These are phyloP conservation scores for Plasmodium relictum DNA, from an alignment of 169 alveolate species.

Conservation along the genomic window DNA sequence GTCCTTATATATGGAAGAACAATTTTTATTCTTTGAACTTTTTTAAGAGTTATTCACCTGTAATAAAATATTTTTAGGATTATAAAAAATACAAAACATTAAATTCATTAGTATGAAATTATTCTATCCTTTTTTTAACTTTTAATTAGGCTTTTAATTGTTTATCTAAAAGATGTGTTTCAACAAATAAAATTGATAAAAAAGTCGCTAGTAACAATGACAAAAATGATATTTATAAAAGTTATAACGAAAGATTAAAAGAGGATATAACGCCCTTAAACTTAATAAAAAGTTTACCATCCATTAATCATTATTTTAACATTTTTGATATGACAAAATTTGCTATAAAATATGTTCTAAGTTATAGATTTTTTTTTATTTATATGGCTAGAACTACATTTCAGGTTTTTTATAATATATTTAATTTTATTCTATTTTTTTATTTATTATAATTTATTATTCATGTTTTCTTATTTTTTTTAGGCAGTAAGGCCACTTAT, in stretches of 20 bases:
- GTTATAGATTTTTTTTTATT: constrained; percentile 88
- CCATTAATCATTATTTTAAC: constrained; percentile 77
- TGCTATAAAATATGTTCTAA: constrained; percentile 85
- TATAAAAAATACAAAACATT: background rate
- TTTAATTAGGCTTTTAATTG: constrained; percentile 23
- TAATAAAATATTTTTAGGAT: background rate
- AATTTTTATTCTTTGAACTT: constrained; percentile 19
- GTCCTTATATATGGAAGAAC: constrained; percentile 45
- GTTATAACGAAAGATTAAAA: constrained; percentile 44
- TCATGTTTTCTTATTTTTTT: background rate
- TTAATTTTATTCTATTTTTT: background rate
- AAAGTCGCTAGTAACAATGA: constrained; percentile 11
- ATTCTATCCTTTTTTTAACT: background rate
- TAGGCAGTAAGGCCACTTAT: constrained; percentile 92
- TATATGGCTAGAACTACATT: constrained; percentile 92
- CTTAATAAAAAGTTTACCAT: constrained; percentile 49
- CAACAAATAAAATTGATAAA: constrained; percentile 17
- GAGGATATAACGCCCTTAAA: constrained; percentile 51
- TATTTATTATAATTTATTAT: background rate
- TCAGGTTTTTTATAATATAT: constrained; percentile 81
- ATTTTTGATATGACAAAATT: constrained; percentile 85
- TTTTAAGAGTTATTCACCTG: constrained; percentile 21
- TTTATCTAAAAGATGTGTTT: constrained; percentile 23
- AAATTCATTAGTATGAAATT: background rate
- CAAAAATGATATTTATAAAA: constrained; percentile 40